phyloP scores from a whole-genome alignment of 1,284 basidiomycete species.

The Porogramme epimiltina region DNA sequence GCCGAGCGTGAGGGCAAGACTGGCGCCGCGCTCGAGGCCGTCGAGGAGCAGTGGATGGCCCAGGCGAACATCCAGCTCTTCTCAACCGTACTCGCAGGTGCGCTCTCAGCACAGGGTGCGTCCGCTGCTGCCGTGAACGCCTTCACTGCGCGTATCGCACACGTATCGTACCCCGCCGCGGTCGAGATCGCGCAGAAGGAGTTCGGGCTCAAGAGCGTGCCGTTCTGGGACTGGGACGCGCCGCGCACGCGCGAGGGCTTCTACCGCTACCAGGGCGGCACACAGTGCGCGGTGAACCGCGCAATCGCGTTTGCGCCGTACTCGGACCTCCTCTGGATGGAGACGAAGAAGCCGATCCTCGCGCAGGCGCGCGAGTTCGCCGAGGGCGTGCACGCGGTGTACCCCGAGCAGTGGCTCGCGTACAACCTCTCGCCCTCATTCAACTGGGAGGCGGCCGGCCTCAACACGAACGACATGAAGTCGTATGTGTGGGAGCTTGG shows the following conservation, averaged over 20 bases:
- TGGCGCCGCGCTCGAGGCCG: conserved; percentile 79
- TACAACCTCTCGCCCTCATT: conserved; percentile 95
- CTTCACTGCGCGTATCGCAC: conserved; percentile 63
- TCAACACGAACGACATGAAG: conserved; percentile 86
- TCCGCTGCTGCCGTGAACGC: conserved; percentile 48
- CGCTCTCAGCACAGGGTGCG: conserved; percentile 69
- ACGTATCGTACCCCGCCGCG: conserved; percentile 72
- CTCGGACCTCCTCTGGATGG: conserved; percentile 95
- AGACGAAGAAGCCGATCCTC: conserved; percentile 97
- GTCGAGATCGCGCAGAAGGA: conserved; percentile 79
- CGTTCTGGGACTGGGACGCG: conserved; percentile 93
- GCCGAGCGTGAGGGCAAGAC: conserved; percentile 83
- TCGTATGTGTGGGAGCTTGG: conserved; percentile 92
- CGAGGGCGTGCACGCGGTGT: conserved; percentile 78
- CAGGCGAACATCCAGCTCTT: conserved; percentile 83
- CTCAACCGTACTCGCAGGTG: conserved; percentile 72
- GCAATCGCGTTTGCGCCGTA: conserved; percentile 93
- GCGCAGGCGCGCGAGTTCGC: conserved; percentile 94
- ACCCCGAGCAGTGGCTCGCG: conserved; percentile 89
- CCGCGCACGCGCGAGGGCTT: conserved; percentile 94
- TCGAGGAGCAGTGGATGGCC: conserved; percentile 88
- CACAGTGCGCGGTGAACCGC: conserved; percentile 91
- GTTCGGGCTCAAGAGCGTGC: conserved; percentile 73
- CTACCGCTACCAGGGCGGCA: conserved; percentile 97
- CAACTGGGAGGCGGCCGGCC: conserved; percentile 92